Evolutionary conservation across 441 rosid genomes (phyloP).

Genomic region (Erodium chrysanthum): DNA sequence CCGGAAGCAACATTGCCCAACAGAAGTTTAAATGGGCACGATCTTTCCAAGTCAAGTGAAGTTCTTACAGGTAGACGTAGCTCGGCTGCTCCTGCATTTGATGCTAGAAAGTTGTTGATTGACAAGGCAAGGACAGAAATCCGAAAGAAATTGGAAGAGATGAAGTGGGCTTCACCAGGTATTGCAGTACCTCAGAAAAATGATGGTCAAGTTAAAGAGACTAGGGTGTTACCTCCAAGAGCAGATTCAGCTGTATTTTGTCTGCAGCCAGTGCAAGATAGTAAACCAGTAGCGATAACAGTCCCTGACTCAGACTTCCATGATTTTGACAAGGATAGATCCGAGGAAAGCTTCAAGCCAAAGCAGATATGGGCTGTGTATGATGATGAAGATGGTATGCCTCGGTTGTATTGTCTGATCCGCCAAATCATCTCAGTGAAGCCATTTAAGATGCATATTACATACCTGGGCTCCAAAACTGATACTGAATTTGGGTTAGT

Average conservation of each 20-base stretch:
- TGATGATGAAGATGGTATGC: slow-evolving; percentile 98
- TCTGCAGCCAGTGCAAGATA: slow-evolving; percentile 32
- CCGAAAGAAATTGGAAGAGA: slow-evolving; percentile 48
- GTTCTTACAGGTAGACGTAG: slow-evolving; percentile 35
- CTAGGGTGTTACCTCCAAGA: slow-evolving; percentile 25
- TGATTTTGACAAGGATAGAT: slow-evolving; percentile 80
- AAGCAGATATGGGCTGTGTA: slow-evolving; percentile 96
- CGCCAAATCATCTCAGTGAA: slow-evolving; percentile 67
- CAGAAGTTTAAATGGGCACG: slow-evolving; percentile 30
- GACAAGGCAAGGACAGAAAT: slow-evolving; percentile 67
- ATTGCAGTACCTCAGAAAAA: slow-evolving; percentile 23
- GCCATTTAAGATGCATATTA: slow-evolving; percentile 79
- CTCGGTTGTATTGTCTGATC: slow-evolving; percentile 78
- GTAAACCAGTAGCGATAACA: slow-evolving; percentile 45
- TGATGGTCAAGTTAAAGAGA: slow-evolving; percentile 23
- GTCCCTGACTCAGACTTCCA: slow-evolving; percentile 95
- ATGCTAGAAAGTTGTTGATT: slow-evolving; percentile 68
- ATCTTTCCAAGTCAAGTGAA: slow-evolving; percentile 37
- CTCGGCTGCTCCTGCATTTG: slow-evolving; percentile 54
- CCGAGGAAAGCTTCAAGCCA: slow-evolving; percentile 89
- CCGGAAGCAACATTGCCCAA: slow-evolving; percentile 34
- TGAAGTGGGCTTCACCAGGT: slow-evolving; percentile 37
- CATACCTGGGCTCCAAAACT: slow-evolving; percentile 81
- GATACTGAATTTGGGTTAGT: slow-evolving; percentile 77
- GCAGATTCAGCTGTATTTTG: slow-evolving; percentile 27